Evolutionary conservation across 2,329 filamentous ascomycete genomes (phyloP).

Genomic region (Ascochyta viciae-villosae): DNA sequence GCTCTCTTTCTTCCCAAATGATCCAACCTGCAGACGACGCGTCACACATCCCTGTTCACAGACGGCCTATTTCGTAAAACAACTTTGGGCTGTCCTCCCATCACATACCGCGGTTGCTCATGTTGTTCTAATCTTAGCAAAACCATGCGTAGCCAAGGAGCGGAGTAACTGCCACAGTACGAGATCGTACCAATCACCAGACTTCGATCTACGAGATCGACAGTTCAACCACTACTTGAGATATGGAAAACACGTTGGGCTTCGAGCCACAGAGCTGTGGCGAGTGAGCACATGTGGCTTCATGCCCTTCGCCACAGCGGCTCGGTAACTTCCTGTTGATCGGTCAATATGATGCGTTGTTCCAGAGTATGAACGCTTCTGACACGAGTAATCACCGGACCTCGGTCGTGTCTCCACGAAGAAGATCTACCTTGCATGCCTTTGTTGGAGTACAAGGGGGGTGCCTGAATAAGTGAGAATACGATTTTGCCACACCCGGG

Average conservation of each 20-base stretch:
- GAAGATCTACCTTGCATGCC: slow-evolving; percentile 1
- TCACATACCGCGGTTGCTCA: slow-evolving; percentile 2
- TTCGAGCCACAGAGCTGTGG: slow-evolving; percentile 15
- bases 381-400: neutral
- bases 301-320: slow-evolving; percentile 18
- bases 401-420: neutral
- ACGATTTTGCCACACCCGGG: too few species aligned
- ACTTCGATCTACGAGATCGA: slow-evolving; percentile 9
- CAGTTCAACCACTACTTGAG: neutral
- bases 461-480: too few species aligned
- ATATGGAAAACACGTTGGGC: neutral
- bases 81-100: neutral
- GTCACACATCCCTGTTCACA: slow-evolving; percentile 8
- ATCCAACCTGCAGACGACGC: slow-evolving; percentile 16
- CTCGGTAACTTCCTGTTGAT: slow-evolving; percentile 8
- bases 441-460: neutral
- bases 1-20: neutral
- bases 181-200: slow-evolving; percentile 6
- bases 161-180: slow-evolving; percentile 5
- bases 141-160: slow-evolving; percentile 4
- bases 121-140: slow-evolving; percentile 15
- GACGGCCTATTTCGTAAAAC: neutral
- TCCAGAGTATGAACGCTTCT: neutral
- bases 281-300: slow-evolving; percentile 6
- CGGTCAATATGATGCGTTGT: neutral